A percentile compares a stretch with the other conserved stretches of the same genome.
Conservation (phyloP, 202 grass and related monocot genomes). For the Zizania palustris region DNA sequence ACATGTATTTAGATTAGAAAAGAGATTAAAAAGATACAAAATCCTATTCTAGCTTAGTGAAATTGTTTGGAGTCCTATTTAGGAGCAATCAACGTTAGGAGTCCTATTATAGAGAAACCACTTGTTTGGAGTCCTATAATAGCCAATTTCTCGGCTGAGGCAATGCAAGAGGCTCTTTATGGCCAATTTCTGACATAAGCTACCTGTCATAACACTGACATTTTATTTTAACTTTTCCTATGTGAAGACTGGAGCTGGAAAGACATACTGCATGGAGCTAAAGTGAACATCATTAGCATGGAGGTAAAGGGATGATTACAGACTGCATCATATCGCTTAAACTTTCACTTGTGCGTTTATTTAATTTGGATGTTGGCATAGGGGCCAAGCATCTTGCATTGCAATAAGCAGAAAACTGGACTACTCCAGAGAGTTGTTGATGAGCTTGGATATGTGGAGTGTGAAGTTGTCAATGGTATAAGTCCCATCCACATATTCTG, state of each 20-base stretch:
- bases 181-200: not conserved
- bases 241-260: conserved; percentile 81
- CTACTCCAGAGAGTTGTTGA: conserved; percentile 64
- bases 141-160: too few relatives aligned
- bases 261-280: conserved; percentile 91
- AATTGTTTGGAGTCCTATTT: too few relatives aligned
- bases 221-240: conserved; percentile 47
- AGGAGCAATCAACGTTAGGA: too few relatives aligned
- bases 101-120: too few relatives aligned
- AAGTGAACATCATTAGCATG: conserved; percentile 27
- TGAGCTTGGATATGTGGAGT: conserved; percentile 52
- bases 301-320: conserved; percentile 27
- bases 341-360: not conserved
- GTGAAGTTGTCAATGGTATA: conserved; percentile 84
- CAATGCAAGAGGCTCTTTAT: too few relatives aligned
- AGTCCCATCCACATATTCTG: not conserved
- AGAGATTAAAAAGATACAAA: too few relatives aligned
- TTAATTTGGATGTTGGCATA: conserved; percentile 39
- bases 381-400: conserved; percentile 83
- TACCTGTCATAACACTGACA: conserved; percentile 2
- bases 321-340: conserved; percentile 24
- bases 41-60: too few relatives aligned
- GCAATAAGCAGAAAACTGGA: conserved; percentile 67
- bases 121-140: too few relatives aligned
- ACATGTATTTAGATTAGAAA: too few relatives aligned